Conservation (phyloP, 164 flowering plant species). For the Malania oleifera region DNA sequence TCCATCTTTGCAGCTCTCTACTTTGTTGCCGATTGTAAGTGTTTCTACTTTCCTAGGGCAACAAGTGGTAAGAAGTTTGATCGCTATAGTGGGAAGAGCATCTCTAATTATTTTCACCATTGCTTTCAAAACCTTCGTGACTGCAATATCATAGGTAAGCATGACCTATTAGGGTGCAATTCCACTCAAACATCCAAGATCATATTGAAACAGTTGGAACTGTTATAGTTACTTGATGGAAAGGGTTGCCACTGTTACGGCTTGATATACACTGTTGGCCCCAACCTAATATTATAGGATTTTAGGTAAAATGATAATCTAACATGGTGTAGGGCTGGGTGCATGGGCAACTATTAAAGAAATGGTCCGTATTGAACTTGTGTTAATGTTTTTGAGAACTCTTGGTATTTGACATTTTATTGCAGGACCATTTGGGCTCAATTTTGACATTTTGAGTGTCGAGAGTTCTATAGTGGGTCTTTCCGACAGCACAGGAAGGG, state of each 20-base stretch:
- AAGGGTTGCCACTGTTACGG: not conserved
- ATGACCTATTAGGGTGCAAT: not conserved
- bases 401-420: too few relatives aligned
- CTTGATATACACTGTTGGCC: too few relatives aligned
- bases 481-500: too few relatives aligned
- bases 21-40: conserved; percentile 6
- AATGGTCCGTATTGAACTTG: too few relatives aligned
- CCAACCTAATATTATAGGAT: too few relatives aligned
- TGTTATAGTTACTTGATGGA: not conserved
- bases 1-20: conserved; percentile 14
- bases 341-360: too few relatives aligned
- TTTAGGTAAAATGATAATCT: too few relatives aligned
- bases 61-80: conserved; percentile 10
- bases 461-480: too few relatives aligned
- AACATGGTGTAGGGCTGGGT: too few relatives aligned
- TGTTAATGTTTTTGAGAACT: too few relatives aligned
- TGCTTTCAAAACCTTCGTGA: conserved; percentile 15
- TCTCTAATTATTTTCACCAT: conserved; percentile 17
- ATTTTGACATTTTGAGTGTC: too few relatives aligned
- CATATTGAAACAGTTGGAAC: not conserved
- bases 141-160: conserved; percentile 17
- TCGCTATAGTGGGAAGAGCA: conserved; percentile 16
- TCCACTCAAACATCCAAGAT: not conserved
- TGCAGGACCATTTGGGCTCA: too few relatives aligned
- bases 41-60: conserved; percentile 14